Conservation (phyloP, 2,329 filamentous ascomycete genomes). For the Grosmannia clavigera region DNA sequence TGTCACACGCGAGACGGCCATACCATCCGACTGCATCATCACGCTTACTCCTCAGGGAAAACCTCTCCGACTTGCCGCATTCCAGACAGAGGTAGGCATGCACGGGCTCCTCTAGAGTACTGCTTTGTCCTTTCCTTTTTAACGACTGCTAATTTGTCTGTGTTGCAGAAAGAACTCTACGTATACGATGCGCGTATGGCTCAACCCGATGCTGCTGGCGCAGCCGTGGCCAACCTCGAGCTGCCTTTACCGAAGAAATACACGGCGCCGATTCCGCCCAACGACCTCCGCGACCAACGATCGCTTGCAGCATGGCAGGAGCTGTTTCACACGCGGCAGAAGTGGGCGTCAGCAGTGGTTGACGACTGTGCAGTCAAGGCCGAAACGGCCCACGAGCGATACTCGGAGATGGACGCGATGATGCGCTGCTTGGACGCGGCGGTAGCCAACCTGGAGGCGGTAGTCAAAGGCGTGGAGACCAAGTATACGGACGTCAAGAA, state of each 20-base stretch:
- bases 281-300: constrained; percentile 67
- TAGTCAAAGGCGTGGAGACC: constrained; percentile 58
- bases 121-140: not conserved
- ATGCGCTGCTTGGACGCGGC: constrained; percentile 72
- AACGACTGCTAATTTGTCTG: not conserved
- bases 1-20: constrained; percentile 62
- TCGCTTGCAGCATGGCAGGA: constrained; percentile 80
- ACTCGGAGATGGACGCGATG: constrained; percentile 63
- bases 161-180: constrained; percentile 65
- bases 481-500: constrained; percentile 59
- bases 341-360: constrained; percentile 64
- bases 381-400: constrained; percentile 48
- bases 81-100: constrained; percentile 64
- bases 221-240: constrained; percentile 30
- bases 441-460: constrained; percentile 69
- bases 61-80: constrained; percentile 67
- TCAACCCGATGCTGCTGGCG: constrained; percentile 37
- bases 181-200: constrained; percentile 78
- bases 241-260: constrained; percentile 40
- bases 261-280: constrained; percentile 58
- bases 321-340: constrained; percentile 66
- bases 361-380: constrained; percentile 58
- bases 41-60: constrained; percentile 75
- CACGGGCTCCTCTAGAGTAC: not conserved
- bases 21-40: constrained; percentile 70